Evolutionary conservation across 495 filamentous ascomycete species (phyloP), one percentile per base, ranked within the genome.

Genomic region (Daldinia concentrica): DNA sequence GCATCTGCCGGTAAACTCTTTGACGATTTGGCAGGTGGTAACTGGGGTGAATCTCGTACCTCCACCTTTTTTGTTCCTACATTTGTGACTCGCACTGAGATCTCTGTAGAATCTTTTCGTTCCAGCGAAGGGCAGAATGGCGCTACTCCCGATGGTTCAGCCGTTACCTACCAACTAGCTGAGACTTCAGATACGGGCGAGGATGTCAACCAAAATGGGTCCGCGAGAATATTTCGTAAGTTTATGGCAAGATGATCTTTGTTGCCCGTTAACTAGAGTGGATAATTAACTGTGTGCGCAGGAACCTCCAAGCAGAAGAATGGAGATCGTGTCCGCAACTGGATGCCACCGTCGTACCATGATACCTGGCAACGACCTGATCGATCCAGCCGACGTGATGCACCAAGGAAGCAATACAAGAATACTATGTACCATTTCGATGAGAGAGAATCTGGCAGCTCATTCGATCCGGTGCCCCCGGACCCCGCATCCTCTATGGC

Each of bases 1-100:
- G 65, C 71, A 50, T 64, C 51, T 24, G 69, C 74, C 58, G 62
- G 68, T 62, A 74, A 74, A 61, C 41, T 72, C 24, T 78, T 76
- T 58, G 57, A 67, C 36, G 56, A 62, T 55, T 34, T 61, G 19
- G 57, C 71, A 11, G 22, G 19, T 1, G 58, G 41, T 37, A 32
- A 62, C 24, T 51, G 66, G 39, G 51, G 37, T n/a, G 58, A 29
- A 34, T 64, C 68, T 24, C 27, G 51, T 17, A 60, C 75, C 15
- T 37, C 52, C 43, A 37, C 61, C 64, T 30, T 34, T n/a, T 54
- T 36, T 27, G 24, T 48, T 6, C 50, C 73, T 2, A 64, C 59
- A 14, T 66, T 69, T 62, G 41, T 61, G 27, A 61, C 72, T 54
- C 60, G 36, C 27, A 74, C 62, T 58, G 69, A 76, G 48, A 54